These are phyloP conservation scores for Aphanomyces euteiches DNA, from an alignment of 352 stramenopile species.

Conservation along the genomic window DNA sequence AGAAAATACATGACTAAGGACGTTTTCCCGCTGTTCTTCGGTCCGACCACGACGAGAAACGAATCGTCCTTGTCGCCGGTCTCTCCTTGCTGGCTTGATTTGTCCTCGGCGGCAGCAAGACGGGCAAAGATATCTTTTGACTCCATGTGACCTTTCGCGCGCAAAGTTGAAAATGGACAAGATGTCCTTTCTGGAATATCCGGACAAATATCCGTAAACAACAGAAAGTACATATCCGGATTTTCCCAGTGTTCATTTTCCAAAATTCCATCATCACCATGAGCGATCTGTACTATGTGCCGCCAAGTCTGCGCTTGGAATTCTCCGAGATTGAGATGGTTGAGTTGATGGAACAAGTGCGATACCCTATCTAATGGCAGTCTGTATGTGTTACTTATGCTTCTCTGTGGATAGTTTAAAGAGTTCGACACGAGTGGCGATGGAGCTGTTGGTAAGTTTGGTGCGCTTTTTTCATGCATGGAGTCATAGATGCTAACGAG, in stretches of 20 bases:
- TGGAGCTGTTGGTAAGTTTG: slow-evolving; percentile 49
- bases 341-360: slow-evolving; percentile 66
- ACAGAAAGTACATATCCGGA: too few species aligned
- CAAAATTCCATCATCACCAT: background rate
- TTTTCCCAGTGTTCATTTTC: too few species aligned
- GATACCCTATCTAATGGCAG: background rate
- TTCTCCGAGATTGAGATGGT: slow-evolving; percentile 60
- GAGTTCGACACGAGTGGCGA: slow-evolving; percentile 67
- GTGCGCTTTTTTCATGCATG: background rate
- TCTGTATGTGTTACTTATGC: slow-evolving; percentile 16
- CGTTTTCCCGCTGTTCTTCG: slow-evolving; percentile 73
- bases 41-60: slow-evolving; percentile 65
- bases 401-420: slow-evolving; percentile 37
- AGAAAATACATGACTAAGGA: slow-evolving; percentile 67
- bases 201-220: too few species aligned
- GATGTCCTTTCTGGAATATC: too few species aligned
- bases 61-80: slow-evolving; percentile 55
- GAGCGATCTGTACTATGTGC: slow-evolving; percentile 32
- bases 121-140: slow-evolving; percentile 22
- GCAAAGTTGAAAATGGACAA: background rate
- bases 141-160: slow-evolving; percentile 7
- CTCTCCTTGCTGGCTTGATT: slow-evolving; percentile 4
- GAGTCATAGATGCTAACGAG: slow-evolving; percentile 33
- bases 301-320: slow-evolving; percentile 58
- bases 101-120: background rate